Percentiles rank a stretch among this genome's conserved stretches.
phyloP scores from a whole-genome alignment of 1,284 basidiomycete species.

The Sporisorium graminicola region DNA sequence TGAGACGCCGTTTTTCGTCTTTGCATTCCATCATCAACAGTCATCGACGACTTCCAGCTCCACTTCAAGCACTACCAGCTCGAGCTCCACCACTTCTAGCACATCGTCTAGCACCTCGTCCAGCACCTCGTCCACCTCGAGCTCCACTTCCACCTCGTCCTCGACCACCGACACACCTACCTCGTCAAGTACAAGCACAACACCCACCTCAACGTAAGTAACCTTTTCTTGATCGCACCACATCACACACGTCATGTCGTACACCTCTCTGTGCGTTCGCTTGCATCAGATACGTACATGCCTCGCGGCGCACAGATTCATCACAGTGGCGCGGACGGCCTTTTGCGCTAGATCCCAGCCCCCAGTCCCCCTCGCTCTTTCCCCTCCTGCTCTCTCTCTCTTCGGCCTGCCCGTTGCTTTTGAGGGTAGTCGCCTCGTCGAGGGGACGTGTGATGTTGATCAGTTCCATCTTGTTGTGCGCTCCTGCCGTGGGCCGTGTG shows the following conservation, averaged over 20 bases:
- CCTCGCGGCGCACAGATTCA: constrained; percentile 18
- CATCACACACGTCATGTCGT: neutral
- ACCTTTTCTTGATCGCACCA: neutral
- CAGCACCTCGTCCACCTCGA: constrained; percentile 6
- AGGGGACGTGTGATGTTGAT: constrained; percentile 34
- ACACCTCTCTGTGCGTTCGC: constrained; percentile 15
- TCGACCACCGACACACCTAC: constrained; percentile 18
- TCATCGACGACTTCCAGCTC: constrained; percentile 17
- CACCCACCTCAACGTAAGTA: constrained; percentile 49
- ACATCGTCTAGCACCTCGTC: constrained; percentile 5
- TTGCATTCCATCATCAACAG: neutral
- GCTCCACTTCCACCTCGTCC: constrained; percentile 11
- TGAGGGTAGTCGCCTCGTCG: constrained; percentile 13
- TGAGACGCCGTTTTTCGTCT: neutral
- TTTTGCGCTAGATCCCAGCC: neutral
- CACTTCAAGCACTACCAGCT: constrained; percentile 22
- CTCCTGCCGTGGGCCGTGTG: constrained; percentile 7
- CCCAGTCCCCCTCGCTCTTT: neutral
- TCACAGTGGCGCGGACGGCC: neutral
- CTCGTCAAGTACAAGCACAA: constrained; percentile 30
- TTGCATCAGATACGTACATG: constrained; percentile 24
- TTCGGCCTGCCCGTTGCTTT: neutral
- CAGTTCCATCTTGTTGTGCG: constrained; percentile 26
- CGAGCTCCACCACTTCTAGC: constrained; percentile 17
- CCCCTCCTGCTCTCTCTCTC: neutral